These are phyloP conservation scores for Naumovozyma castellii DNA, from an alignment of 805 yeast species.

Conservation along the genomic window DNA sequence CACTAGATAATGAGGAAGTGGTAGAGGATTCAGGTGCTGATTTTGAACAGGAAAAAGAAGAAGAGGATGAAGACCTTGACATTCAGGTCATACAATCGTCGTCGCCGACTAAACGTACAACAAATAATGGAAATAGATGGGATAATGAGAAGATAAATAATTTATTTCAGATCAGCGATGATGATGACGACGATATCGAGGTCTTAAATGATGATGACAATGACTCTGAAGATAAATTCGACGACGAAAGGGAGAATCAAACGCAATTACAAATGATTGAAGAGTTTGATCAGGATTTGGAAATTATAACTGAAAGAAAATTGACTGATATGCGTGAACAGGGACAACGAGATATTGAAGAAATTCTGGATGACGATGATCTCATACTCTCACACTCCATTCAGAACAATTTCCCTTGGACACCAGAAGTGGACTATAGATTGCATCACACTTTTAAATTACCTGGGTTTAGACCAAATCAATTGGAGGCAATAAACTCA, in stretches of 20 bases:
- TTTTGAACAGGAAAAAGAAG: background rate
- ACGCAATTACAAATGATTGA: constrained; percentile 18
- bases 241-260: constrained; percentile 11
- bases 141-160: background rate
- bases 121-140: background rate
- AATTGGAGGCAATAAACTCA: constrained; percentile 76
- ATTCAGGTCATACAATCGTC: background rate
- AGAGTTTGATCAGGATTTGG: constrained; percentile 28
- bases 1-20: background rate
- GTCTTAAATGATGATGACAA: background rate
- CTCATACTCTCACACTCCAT: too few relatives aligned
- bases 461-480: constrained; percentile 66
- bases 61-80: background rate
- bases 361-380: background rate
- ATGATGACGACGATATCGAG: background rate
- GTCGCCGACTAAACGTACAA: background rate
- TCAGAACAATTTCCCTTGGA: constrained; percentile 42
- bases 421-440: constrained; percentile 53
- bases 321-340: constrained; percentile 5
- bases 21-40: background rate
- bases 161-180: background rate
- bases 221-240: background rate
- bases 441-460: constrained; percentile 55
- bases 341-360: background rate
- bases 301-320: constrained; percentile 26